phyloP scores from a whole-genome alignment of 495 filamentous ascomycete species.

The Letharia columbiana region DNA sequence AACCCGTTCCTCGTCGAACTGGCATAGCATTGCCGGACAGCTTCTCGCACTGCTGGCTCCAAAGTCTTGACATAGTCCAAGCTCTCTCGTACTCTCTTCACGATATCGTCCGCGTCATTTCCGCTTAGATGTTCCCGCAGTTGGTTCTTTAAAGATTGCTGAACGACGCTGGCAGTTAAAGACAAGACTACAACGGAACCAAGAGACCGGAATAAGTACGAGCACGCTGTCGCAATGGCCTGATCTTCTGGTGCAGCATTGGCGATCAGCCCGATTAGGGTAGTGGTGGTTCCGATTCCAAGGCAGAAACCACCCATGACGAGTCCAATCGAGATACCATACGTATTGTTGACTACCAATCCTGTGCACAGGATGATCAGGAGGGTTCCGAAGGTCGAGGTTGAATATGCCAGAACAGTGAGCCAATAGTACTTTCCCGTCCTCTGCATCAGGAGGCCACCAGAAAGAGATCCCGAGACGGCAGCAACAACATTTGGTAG shows the following conservation, averaged over 20 bases:
- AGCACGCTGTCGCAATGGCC: conserved; percentile 74
- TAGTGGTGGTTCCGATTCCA: conserved; percentile 63
- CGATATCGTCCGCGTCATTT: conserved; percentile 58
- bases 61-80: conserved; percentile 61
- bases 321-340: conserved; percentile 50
- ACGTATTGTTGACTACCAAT: conserved; percentile 33
- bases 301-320: conserved; percentile 48
- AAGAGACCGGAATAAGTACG: conserved; percentile 76
- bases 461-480: conserved; percentile 60
- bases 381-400: conserved; percentile 43
- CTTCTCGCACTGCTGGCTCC: conserved; percentile 47
- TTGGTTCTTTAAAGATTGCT: conserved; percentile 55
- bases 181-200: conserved; percentile 71
- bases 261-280: conserved; percentile 55
- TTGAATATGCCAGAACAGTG: conserved; percentile 50
- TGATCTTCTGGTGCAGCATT: conserved; percentile 61
- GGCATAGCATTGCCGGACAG: conserved; percentile 65
- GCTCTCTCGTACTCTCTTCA: conserved; percentile 63
- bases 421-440: conserved; percentile 74
- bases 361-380: conserved; percentile 56
- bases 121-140: conserved; percentile 48
- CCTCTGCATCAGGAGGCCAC: conserved; percentile 63
- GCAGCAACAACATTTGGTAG: conserved; percentile 56
- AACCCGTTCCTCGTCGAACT: conserved; percentile 44
- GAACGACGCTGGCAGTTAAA: conserved; percentile 61